Evolutionary conservation across 2,329 filamentous ascomycete species (phyloP).

Genomic region (Colletotrichum ledebouriae): DNA sequence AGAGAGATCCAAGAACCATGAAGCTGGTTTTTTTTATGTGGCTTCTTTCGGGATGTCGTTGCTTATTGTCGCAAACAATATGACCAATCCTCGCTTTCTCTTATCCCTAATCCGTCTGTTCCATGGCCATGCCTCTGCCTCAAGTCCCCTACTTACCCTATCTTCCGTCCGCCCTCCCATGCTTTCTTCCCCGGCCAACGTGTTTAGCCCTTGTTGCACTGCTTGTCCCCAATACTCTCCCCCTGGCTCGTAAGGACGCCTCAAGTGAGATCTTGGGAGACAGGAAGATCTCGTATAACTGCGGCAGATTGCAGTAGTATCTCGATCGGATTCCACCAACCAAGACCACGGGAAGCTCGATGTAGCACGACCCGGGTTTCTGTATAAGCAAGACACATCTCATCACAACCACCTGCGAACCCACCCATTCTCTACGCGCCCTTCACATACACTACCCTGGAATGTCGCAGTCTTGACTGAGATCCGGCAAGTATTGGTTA

Average conservation of each 20-base stretch:
- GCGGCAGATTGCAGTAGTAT: slow-evolving; percentile 43
- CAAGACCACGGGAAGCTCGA: slow-evolving; percentile 41
- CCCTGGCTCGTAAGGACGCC: slow-evolving; percentile 32
- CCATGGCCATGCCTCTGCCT: slow-evolving; percentile 7
- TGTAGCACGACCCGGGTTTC: slow-evolving; percentile 41
- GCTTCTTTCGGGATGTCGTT: slow-evolving; percentile 34
- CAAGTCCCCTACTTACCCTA: slow-evolving; percentile 22
- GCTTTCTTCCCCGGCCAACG: slow-evolving; percentile 19
- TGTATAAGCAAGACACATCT: slow-evolving; percentile 41
- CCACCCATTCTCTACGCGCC: slow-evolving; percentile 36
- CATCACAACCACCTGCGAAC: slow-evolving; percentile 37
- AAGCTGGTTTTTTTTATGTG: slow-evolving; percentile 33
- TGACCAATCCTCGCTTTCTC: slow-evolving; percentile 10
- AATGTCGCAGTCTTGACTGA: slow-evolving; percentile 44
- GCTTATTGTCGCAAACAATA: slow-evolving; percentile 30
- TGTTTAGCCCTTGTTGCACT: slow-evolving; percentile 30
- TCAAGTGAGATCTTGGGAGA: slow-evolving; percentile 40
- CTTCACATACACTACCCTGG: slow-evolving; percentile 39
- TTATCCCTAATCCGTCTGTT: slow-evolving; percentile 25
- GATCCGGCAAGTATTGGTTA: slow-evolving; percentile 44
- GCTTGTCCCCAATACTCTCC: slow-evolving; percentile 22
- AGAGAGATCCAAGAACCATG: slow-evolving; percentile 34
- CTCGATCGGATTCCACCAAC: slow-evolving; percentile 43
- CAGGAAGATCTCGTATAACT: slow-evolving; percentile 45
- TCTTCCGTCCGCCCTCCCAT: slow-evolving; percentile 9